Percentiles rank a stretch among this genome's conserved stretches.
phyloP scores from a whole-genome alignment of 2,329 filamentous ascomycete genomes.

The Tolypocladium capitatum region DNA sequence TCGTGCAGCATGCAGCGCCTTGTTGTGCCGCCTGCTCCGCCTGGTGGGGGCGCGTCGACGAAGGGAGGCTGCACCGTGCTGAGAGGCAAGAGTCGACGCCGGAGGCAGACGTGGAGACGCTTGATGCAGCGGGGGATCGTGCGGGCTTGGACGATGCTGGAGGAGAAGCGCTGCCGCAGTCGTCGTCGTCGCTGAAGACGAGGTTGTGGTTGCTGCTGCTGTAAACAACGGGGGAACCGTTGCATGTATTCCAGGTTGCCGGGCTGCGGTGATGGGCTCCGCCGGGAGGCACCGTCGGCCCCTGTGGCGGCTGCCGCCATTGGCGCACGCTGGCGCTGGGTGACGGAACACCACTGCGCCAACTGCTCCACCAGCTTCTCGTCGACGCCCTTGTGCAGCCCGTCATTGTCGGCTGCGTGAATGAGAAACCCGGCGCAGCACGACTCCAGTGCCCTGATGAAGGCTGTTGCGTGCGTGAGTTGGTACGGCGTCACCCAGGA shows the following conservation, averaged over 20 bases:
- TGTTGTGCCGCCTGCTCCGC: conserved; percentile 30
- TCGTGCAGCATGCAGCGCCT: conserved; percentile 36
- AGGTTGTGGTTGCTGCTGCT: not conserved
- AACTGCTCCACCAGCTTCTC: conserved; percentile 66
- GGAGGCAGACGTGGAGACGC: conserved; percentile 9
- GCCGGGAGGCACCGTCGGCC: conserved; percentile 3
- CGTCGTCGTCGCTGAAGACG: not conserved
- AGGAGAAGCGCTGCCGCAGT: not conserved
- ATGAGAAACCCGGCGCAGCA: conserved; percentile 96
- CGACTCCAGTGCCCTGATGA: conserved; percentile 67
- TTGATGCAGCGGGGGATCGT: conserved; percentile 4
- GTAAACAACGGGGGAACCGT: conserved; percentile 32
- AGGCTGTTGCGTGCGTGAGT: conserved; percentile 44
- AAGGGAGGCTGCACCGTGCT: conserved; percentile 4
- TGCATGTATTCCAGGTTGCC: conserved; percentile 22
- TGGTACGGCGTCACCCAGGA: not conserved
- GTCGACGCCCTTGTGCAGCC: conserved; percentile 82
- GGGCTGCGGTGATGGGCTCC: conserved; percentile 17
- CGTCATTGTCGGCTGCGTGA: conserved; percentile 94
- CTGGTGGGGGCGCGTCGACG: conserved; percentile 15
- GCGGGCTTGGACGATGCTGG: not conserved
- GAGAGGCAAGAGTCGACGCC: conserved; percentile 8
- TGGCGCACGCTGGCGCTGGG: not conserved
- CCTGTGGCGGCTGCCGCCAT: conserved; percentile 5
- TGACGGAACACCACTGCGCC: conserved; percentile 74